Percentiles rank a stretch among this genome's conserved stretches.
Evolutionary conservation across 2,329 filamentous ascomycete species (phyloP).

Genomic region (Aspergillus clavatus): DNA sequence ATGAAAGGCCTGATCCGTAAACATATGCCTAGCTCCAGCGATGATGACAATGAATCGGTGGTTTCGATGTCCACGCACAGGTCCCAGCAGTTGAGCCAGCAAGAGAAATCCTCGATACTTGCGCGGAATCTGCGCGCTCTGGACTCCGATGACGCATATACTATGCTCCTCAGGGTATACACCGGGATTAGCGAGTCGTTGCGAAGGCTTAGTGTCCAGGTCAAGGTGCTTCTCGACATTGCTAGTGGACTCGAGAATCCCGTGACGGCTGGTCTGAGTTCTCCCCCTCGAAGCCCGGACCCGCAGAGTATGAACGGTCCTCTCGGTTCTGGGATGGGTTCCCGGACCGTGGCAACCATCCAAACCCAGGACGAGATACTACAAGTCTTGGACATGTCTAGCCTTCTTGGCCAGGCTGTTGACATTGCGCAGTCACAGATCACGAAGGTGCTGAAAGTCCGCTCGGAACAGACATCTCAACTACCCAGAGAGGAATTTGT

Average conservation of each 20-base stretch:
- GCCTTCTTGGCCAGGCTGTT: constrained; percentile 61
- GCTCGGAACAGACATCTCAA: constrained; percentile 55
- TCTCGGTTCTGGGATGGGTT: constrained; percentile 21
- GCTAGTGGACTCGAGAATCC: constrained; percentile 58
- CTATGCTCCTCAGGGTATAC: constrained; percentile 76
- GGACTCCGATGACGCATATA: constrained; percentile 78
- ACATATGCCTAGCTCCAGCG: constrained; percentile 84
- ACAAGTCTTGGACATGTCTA: constrained; percentile 62
- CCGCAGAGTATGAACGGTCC: constrained; percentile 42
- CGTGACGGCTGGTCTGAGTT: constrained; percentile 37
- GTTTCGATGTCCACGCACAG: constrained; percentile 76
- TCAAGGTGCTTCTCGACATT: constrained; percentile 91
- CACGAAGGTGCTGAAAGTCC: constrained; percentile 59
- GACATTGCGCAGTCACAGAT: constrained; percentile 62
- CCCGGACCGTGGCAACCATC: constrained; percentile 24
- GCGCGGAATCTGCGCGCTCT: constrained; percentile 82
- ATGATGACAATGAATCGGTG: constrained; percentile 89
- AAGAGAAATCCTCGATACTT: constrained; percentile 84
- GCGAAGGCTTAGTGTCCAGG: constrained; percentile 78
- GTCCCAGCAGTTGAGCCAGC: constrained; percentile 65
- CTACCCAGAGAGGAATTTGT: constrained; percentile 55
- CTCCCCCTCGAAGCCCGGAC: constrained; percentile 47
- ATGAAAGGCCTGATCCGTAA: constrained; percentile 78
- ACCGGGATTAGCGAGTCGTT: constrained; percentile 82
- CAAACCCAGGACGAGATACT: constrained; percentile 55